Evolutionary conservation across 257 asterid species (phyloP).

Genomic region (Cordia subcordata): DNA sequence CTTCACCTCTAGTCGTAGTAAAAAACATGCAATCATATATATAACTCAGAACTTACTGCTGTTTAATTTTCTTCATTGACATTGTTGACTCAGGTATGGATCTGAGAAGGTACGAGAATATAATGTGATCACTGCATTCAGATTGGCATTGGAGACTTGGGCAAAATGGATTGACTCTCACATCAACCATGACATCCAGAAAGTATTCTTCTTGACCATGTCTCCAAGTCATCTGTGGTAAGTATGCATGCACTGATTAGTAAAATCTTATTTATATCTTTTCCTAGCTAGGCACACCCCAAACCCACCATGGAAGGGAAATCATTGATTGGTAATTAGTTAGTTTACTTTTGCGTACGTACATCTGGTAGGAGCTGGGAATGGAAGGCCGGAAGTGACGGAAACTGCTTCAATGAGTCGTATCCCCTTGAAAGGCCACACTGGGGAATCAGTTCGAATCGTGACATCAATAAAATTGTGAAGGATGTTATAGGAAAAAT

Average conservation of each 20-base stretch:
- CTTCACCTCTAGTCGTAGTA: no score
- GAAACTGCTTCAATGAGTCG: conserved; percentile 74
- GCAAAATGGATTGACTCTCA: conserved; percentile 61
- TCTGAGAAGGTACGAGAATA: conserved; percentile 50
- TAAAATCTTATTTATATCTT: no score
- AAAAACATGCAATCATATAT: no score
- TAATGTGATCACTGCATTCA: conserved; percentile 67
- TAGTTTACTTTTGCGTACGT: no score
- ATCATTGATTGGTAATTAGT: no score
- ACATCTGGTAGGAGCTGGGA: conserved; percentile 78
- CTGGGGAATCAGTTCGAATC: conserved; percentile 84
- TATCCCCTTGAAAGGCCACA: conserved; percentile 47
- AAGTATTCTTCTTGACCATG: conserved; percentile 64
- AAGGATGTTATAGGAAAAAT: conserved; percentile 35
- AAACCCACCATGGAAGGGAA: no score
- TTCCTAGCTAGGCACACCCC: no score
- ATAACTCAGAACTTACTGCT: no score
- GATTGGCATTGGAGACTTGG: conserved; percentile 78
- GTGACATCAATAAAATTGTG: conserved; percentile 57
- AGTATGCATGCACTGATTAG: no score
- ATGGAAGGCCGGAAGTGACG: conserved; percentile 72
- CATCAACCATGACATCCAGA: conserved; percentile 41
- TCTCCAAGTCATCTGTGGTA: conserved; percentile 89
- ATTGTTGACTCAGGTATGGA: conserved; percentile 41
- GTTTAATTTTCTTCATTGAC: not conserved